Evolutionary conservation across 306 rosid genomes (phyloP).

Genomic region (Sicyos baderoa): DNA sequence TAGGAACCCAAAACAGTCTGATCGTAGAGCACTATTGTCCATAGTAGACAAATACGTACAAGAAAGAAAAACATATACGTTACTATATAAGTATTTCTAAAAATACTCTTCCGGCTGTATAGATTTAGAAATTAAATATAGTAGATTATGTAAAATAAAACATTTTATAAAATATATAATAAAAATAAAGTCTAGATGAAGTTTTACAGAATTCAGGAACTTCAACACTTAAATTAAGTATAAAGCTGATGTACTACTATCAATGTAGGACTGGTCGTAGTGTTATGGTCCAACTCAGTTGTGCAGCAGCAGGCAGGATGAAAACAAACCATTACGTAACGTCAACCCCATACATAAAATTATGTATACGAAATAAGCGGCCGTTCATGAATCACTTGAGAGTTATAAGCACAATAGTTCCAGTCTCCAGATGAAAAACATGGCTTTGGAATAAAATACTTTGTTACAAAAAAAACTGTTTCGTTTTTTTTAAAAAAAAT

Average conservation of each 20-base stretch:
- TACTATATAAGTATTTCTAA: slow-evolving; percentile 50
- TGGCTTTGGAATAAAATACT: neutral
- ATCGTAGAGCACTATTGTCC: slow-evolving; percentile 82
- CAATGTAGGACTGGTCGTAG: neutral
- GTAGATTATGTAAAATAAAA: slow-evolving; percentile 23
- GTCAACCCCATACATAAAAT: slow-evolving; percentile 5
- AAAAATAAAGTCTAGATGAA: slow-evolving; percentile 8
- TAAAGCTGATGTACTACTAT: neutral
- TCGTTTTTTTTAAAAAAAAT: neutral
- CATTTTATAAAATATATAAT: neutral
- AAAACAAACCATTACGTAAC: neutral
- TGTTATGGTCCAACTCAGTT: slow-evolving; percentile 1
- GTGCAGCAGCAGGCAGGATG: slow-evolving; percentile 5
- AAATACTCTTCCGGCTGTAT: slow-evolving; percentile 39
- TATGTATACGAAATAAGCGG: slow-evolving; percentile 1
- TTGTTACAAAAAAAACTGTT: neutral
- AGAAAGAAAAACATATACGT: slow-evolving; percentile 54
- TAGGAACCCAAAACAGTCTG: slow-evolving; percentile 71
- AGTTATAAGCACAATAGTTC: neutral
- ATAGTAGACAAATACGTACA: slow-evolving; percentile 58
- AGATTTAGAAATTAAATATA: slow-evolving; percentile 25
- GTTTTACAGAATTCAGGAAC: neutral
- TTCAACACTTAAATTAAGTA: neutral
- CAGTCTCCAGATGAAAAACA: slow-evolving; percentile 9
- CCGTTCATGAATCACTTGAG: neutral